Percentiles rank a stretch among this genome's conserved stretches.
These are phyloP conservation scores for Stephania yunnanensis DNA, from an alignment of 164 flowering plant genomes.

Conservation along the genomic window DNA sequence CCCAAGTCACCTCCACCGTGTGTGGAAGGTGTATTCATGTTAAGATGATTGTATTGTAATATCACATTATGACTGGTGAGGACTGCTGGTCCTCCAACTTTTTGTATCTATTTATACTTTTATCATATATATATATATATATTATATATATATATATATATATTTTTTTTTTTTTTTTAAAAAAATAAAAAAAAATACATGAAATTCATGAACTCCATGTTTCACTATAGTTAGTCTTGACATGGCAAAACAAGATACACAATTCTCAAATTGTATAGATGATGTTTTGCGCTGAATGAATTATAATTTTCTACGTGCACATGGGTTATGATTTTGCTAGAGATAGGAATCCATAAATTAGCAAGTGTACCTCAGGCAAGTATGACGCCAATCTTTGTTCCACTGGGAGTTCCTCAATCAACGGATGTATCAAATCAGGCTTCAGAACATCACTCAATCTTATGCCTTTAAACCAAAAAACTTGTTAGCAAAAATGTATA, in stretches of 20 bases:
- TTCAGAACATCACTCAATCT: conserved; percentile 82
- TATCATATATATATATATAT: no score
- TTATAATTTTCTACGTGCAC: not conserved
- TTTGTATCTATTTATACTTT: no score
- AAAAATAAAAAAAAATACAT: not conserved
- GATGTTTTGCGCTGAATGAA: not conserved
- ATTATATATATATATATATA: no score
- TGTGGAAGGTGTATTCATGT: no score
- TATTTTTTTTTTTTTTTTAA: no score
- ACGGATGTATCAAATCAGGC: conserved; percentile 78
- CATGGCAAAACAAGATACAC: not conserved
- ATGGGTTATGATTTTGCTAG: not conserved
- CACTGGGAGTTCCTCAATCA: conserved; percentile 58
- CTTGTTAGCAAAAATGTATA: not conserved
- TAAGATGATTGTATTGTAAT: no score
- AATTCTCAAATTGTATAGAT: not conserved
- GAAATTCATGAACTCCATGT: not conserved
- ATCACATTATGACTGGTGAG: no score
- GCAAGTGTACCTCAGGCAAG: conserved; percentile 74
- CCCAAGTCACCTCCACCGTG: no score
- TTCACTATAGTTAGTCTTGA: not conserved
- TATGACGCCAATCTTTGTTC: conserved; percentile 61
- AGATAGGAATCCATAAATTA: not conserved
- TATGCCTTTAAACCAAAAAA: conserved; percentile 38
- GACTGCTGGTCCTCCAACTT: no score